Evolutionary conservation across 2,329 filamentous ascomycete genomes (phyloP).

Genomic region (Fusarium vanettenii): DNA sequence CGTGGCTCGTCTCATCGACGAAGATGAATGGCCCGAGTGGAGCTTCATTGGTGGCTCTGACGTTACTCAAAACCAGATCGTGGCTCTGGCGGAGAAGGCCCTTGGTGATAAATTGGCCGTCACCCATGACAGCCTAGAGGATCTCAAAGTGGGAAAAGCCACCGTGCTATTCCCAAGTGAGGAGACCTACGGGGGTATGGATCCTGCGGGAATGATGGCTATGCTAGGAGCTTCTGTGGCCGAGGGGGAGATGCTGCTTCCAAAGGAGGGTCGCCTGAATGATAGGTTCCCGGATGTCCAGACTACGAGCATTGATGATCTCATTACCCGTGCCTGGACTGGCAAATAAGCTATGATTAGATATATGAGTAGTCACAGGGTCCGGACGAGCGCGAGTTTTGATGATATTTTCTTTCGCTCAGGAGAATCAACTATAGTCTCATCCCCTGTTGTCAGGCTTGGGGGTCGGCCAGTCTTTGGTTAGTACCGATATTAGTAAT

Average conservation of each 20-base stretch:
- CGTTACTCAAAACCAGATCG: not conserved
- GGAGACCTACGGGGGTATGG: not conserved
- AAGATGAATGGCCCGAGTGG: not conserved
- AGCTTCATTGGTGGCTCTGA: not conserved
- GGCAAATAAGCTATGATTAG: not conserved
- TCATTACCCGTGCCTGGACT: not conserved
- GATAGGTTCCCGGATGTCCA: not conserved
- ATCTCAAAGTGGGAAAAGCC: not conserved
- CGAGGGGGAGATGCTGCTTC: not conserved
- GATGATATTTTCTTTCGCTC: not conserved
- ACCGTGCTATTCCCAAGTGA: not conserved
- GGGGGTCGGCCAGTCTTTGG: not conserved
- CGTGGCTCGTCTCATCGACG: not conserved
- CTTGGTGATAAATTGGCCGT: not conserved
- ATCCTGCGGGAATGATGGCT: not conserved
- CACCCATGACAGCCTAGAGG: not conserved
- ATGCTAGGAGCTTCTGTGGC: not conserved
- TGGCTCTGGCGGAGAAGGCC: not conserved
- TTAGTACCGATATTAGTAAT: not conserved
- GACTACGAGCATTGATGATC: not conserved
- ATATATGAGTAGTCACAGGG: not conserved
- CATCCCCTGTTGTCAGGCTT: not conserved
- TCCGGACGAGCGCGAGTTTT: not conserved
- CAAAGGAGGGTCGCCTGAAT: not conserved
- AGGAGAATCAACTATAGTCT: not conserved